Percentiles rank a stretch among this genome's conserved stretches.
phyloP scores from a whole-genome alignment of 345 rosid genomes.

The Camelina laxa region DNA sequence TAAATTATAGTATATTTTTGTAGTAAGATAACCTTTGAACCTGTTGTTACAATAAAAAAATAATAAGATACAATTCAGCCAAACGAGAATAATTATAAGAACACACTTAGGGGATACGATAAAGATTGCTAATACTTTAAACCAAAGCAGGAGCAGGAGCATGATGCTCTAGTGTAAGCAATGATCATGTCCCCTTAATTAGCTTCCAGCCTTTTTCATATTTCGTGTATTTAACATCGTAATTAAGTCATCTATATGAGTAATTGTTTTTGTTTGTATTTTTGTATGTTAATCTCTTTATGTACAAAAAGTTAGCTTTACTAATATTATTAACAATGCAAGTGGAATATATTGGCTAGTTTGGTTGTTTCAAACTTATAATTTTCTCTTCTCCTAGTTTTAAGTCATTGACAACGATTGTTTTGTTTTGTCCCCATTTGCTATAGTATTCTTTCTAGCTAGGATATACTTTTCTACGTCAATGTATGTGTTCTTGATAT shows the following conservation, averaged over 20 bases:
- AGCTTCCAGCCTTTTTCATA: neutral
- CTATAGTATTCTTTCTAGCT: neutral
- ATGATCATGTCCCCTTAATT: constrained; percentile 20
- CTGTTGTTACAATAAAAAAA: too few species aligned
- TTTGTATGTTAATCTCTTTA: neutral
- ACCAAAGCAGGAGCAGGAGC: constrained; percentile 4
- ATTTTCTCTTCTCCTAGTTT: constrained; percentile 5
- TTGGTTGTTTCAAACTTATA: neutral
- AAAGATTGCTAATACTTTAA: constrained; percentile 22
- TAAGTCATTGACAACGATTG: constrained; percentile 15
- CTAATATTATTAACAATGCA: neutral
- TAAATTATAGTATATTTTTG: too few species aligned
- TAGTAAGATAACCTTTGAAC: too few species aligned
- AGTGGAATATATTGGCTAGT: neutral
- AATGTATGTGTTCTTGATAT: constrained; percentile 10
- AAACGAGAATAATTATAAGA: neutral
- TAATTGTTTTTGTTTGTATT: neutral
- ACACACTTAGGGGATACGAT: constrained; percentile 15
- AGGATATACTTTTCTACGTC: constrained; percentile 28
- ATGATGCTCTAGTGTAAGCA: constrained; percentile 18
- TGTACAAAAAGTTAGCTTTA: too few species aligned
- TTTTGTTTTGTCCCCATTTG: constrained; percentile 22
- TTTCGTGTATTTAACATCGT: neutral
- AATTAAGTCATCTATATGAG: neutral
- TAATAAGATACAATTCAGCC: neutral